Base-by-base conservation (phyloP, 179 eudicot species). In the Amaranthus tricolor region DNA sequence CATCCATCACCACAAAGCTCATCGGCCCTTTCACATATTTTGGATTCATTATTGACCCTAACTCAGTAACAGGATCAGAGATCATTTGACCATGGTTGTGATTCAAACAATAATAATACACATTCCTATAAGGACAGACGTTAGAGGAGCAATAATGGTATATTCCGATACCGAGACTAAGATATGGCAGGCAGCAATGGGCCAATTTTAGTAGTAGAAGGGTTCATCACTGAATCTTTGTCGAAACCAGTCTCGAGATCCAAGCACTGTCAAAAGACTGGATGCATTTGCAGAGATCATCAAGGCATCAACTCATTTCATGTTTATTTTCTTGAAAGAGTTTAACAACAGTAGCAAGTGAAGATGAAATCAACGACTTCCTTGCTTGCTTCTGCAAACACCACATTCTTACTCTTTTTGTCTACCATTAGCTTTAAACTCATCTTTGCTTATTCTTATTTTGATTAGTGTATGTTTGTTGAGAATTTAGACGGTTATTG, bases 1-100 rank as follows among this genome's bases (percentile, higher is more conserved):
- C 71, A 79, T 81, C 87, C 76, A 61, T 79, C 62, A 84, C 82
- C 77, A 84, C 74, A 15, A 79, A 84, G 0, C 58, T 67, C 43
- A 76, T 82, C 2, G 67, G 60, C 4, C 55, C 81, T 24, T 79
- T 81, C 21, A 84, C 83, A 53, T 64, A 81, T 13, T 72, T 65
- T n/a, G 12, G 31, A 19, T 19, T 14, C 40, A 31, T 31, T 31
- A 4, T 31, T 31, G 40, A 31, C 40, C 3, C 3, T 31, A 3
- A 31, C 40, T 3, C 40, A 31, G 2, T 0, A 31, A 31, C 40
- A 31, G 3, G 3, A 1, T 31, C 40, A 31, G 40, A 31, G 40
- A 31, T 31, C 40, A 31, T 31, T 31, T 2, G 40, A 31, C 40
- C 40, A 31, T 3, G 40, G 2, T 31, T 31, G 40, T 31, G 40